phyloP scores from a whole-genome alignment of 2,329 filamentous ascomycete genomes.

The Penicillium olsonii region DNA sequence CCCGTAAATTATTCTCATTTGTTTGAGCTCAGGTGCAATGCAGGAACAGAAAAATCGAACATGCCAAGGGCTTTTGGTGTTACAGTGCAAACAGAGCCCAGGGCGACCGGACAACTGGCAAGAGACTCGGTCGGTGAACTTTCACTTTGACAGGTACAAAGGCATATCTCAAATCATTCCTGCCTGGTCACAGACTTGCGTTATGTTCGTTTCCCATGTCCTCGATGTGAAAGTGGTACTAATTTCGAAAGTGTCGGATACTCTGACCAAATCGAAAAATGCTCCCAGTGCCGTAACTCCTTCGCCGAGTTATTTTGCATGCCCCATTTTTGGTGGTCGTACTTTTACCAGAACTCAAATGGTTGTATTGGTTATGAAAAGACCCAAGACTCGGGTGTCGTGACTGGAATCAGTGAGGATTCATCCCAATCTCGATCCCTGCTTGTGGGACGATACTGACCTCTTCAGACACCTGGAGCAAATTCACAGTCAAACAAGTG shows the following conservation, averaged over 20 bases:
- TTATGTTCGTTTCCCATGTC: neutral
- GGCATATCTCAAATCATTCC: conserved; percentile 1
- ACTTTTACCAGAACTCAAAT: neutral
- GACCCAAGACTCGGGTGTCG: neutral
- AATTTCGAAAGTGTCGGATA: conserved; percentile 1
- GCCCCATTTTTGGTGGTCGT: conserved; percentile 13
- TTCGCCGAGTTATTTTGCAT: conserved; percentile 3
- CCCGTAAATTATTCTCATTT: neutral
- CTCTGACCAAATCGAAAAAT: neutral
- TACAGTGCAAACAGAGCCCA: neutral
- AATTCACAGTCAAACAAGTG: conserved; percentile 5
- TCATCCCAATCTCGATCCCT: too few relatives aligned
- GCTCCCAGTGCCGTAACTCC: conserved; percentile 4
- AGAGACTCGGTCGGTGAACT: neutral
- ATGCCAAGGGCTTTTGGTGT: neutral
- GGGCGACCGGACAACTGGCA: neutral
- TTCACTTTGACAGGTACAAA: neutral
- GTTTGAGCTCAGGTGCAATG: neutral
- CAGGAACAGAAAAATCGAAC: conserved; percentile 1
- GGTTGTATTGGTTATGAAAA: conserved; percentile 8
- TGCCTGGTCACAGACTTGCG: conserved; percentile 4
- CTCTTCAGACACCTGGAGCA: conserved; percentile 8
- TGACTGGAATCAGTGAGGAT: conserved; percentile 6
- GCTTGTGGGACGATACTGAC: neutral
- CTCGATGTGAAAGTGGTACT: neutral